Conservation (phyloP, 169 alveolate species). For the Plasmodium vinckei region DNA sequence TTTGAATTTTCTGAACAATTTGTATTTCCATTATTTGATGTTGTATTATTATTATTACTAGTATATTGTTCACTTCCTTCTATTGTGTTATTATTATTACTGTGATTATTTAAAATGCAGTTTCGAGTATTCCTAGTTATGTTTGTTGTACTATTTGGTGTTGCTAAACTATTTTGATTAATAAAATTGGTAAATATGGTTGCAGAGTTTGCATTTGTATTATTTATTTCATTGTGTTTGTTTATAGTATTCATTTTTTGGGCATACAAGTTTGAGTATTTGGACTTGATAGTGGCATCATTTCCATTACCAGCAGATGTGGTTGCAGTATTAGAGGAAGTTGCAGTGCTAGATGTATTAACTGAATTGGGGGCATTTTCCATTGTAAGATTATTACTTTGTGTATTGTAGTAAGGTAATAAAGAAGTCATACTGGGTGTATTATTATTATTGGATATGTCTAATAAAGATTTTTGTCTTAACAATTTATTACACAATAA, state of each 20-base stretch:
- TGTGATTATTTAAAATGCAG: too few species aligned
- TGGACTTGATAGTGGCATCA: not conserved
- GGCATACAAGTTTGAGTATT: slow-evolving; percentile 22
- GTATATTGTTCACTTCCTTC: not conserved
- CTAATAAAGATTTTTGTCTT: slow-evolving; percentile 22
- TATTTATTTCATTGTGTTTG: not conserved
- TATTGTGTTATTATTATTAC: not conserved
- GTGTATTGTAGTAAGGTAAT: slow-evolving; percentile 4
- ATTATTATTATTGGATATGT: not conserved
- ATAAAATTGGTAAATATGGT: slow-evolving; percentile 25
- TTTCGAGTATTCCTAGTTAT: too few species aligned
- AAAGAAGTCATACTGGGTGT: not conserved
- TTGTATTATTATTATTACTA: not conserved
- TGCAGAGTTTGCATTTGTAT: not conserved
- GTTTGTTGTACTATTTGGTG: not conserved
- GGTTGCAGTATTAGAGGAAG: not conserved
- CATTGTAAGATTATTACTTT: not conserved
- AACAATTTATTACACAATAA: slow-evolving; percentile 32
- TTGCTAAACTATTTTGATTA: slow-evolving; percentile 7
- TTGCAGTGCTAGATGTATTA: not conserved
- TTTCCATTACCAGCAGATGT: not conserved
- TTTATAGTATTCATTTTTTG: slow-evolving; percentile 18
- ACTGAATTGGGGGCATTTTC: not conserved
- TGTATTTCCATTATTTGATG: not conserved
- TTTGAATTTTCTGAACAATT: not conserved